Conservation (phyloP, 2,329 filamentous ascomycete species). For the Cladobotryum protrusum region DNA sequence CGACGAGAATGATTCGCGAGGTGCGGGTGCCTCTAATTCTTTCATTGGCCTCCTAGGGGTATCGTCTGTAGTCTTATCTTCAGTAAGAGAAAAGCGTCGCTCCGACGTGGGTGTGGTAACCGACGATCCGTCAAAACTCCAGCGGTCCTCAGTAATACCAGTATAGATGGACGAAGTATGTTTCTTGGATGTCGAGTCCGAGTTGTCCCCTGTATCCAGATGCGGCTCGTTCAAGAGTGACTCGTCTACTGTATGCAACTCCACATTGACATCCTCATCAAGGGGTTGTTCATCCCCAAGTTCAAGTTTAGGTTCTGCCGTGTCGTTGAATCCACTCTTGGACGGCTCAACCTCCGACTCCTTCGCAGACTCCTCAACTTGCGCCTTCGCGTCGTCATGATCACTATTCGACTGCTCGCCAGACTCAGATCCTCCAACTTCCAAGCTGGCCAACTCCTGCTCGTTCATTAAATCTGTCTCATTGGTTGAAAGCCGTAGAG, state of each 20-base stretch:
- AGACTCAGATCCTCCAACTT: not conserved
- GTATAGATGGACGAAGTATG: conserved; percentile 34
- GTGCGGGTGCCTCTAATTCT: conserved; percentile 14
- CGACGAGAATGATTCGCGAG: conserved; percentile 1
- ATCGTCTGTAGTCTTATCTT: conserved; percentile 25
- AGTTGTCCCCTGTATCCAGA: conserved; percentile 21
- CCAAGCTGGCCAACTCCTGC: conserved; percentile 5
- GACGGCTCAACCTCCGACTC: conserved; percentile 1
- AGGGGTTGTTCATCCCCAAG: not conserved
- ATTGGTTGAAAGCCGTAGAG: conserved; percentile 44
- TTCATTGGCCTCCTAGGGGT: conserved; percentile 24
- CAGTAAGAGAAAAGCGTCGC: conserved; percentile 26
- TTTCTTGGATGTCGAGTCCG: conserved; percentile 25
- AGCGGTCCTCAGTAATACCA: conserved; percentile 31
- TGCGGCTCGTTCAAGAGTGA: conserved; percentile 6
- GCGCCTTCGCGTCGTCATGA: no score
- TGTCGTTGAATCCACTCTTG: not conserved
- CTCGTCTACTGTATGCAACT: not conserved
- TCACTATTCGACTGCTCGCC: not conserved
- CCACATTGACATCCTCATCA: not conserved
- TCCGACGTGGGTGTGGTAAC: conserved; percentile 35
- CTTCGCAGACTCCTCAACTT: not conserved
- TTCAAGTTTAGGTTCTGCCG: not conserved
- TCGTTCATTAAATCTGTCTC: conserved; percentile 23
- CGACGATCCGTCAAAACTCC: conserved; percentile 32